phyloP scores from a whole-genome alignment of 2,329 filamentous ascomycete genomes.

The Ilyonectria robusta region DNA sequence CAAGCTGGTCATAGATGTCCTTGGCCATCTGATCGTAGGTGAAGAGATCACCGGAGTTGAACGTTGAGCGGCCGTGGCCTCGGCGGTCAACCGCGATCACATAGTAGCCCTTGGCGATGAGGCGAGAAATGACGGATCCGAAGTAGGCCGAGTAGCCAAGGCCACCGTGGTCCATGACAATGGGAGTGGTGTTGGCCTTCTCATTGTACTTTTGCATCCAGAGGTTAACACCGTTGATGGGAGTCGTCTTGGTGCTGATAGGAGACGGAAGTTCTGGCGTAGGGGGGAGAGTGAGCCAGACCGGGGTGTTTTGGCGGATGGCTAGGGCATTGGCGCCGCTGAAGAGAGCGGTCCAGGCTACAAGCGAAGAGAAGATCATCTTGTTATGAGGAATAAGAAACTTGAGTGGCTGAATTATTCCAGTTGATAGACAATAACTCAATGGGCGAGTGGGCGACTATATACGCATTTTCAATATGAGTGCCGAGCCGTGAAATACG shows the following conservation, averaged over 20 bases:
- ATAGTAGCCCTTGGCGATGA: slow-evolving; percentile 52
- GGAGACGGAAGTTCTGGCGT: slow-evolving; percentile 55
- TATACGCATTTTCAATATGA: neutral
- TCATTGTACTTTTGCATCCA: slow-evolving; percentile 60
- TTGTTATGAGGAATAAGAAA: neutral
- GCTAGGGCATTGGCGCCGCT: slow-evolving; percentile 38
- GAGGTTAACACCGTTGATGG: slow-evolving; percentile 56
- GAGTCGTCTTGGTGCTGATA: slow-evolving; percentile 47
- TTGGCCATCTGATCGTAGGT: slow-evolving; percentile 56
- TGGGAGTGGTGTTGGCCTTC: slow-evolving; percentile 49
- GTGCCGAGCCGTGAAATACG: neutral
- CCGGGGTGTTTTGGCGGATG: slow-evolving; percentile 44
- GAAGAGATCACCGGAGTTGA: slow-evolving; percentile 52
- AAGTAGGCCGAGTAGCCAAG: slow-evolving; percentile 60
- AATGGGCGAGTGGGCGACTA: neutral
- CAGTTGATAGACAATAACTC: neutral
- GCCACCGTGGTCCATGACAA: slow-evolving; percentile 58
- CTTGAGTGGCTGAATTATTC: neutral
- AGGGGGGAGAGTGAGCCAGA: slow-evolving; percentile 54
- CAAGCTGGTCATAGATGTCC: slow-evolving; percentile 53
- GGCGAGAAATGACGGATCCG: slow-evolving; percentile 53
- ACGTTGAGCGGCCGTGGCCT: slow-evolving; percentile 59
- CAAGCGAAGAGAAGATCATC: slow-evolving; percentile 10
- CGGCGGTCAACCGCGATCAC: slow-evolving; percentile 59
- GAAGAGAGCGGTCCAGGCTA: slow-evolving; percentile 12